These are phyloP conservation scores for Ceratobasidium sp. DNA, from an alignment of 1,284 basidiomycete genomes.

Conservation along the genomic window DNA sequence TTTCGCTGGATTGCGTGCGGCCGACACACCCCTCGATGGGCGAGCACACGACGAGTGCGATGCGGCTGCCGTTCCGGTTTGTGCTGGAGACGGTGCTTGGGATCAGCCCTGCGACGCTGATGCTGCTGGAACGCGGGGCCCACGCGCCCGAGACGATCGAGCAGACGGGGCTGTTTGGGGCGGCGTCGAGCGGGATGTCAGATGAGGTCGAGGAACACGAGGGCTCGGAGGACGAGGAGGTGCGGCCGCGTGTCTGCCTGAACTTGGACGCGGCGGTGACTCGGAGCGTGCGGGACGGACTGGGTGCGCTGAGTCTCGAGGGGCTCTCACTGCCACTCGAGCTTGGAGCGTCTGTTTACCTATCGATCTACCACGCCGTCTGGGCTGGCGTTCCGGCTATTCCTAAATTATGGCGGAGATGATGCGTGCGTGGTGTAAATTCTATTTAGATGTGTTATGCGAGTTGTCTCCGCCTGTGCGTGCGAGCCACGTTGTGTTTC, in stretches of 20 bases:
- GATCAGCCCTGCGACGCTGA: constrained; percentile 32
- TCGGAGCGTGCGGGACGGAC: neutral
- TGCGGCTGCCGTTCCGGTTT: constrained; percentile 35
- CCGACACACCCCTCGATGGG: constrained; percentile 30
- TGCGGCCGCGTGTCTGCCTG: constrained; percentile 17
- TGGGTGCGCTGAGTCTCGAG: neutral
- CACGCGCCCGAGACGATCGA: constrained; percentile 31
- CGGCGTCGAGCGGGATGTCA: constrained; percentile 5
- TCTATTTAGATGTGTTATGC: constrained; percentile 19
- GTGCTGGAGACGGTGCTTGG: constrained; percentile 30
- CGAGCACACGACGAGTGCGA: constrained; percentile 1
- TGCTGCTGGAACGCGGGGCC: constrained; percentile 31
- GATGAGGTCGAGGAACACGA: neutral
- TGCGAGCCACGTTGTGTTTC: constrained; percentile 17
- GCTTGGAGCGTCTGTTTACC: constrained; percentile 11
- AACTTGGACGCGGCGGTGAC: neutral
- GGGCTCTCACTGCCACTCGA: constrained; percentile 17
- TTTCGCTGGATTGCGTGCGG: neutral
- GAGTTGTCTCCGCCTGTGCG: neutral
- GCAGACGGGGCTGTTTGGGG: constrained; percentile 37
- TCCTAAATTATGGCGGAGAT: constrained; percentile 23
- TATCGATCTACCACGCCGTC: constrained; percentile 16
- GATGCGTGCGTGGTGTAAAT: neutral
- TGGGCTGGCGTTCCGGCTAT: constrained; percentile 28
- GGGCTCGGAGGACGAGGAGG: neutral